Conservation (phyloP, 495 filamentous ascomycete genomes). For the Patellaria atrata region DNA sequence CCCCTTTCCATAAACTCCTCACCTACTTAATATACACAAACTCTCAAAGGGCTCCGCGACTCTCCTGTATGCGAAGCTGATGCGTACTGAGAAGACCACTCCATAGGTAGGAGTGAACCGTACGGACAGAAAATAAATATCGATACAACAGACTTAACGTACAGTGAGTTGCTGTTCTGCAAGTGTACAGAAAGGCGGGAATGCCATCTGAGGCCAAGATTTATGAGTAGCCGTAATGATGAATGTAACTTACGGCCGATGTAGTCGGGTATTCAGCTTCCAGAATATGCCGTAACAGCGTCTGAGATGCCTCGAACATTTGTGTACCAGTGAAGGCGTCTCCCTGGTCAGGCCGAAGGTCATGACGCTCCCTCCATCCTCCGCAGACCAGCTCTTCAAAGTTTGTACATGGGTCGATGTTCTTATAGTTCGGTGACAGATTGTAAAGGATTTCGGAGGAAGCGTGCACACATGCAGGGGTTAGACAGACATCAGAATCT, state of each 20-base stretch:
- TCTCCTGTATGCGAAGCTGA: too few species aligned
- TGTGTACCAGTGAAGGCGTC: conserved; percentile 43
- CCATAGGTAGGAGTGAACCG: too few species aligned
- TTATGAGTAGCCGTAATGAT: not conserved
- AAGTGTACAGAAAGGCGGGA: too few species aligned
- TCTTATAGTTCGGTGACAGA: conserved; percentile 46
- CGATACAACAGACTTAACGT: too few species aligned
- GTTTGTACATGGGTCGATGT: conserved; percentile 52
- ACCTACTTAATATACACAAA: too few species aligned
- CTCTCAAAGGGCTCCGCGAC: too few species aligned
- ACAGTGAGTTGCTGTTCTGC: too few species aligned
- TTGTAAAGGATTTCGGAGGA: conserved; percentile 54
- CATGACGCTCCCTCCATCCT: conserved; percentile 49
- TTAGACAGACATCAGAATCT: too few species aligned
- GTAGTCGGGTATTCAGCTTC: conserved; percentile 37
- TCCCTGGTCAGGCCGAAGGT: conserved; percentile 51
- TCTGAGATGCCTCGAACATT: conserved; percentile 44
- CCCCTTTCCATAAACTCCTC: too few species aligned
- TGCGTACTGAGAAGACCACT: too few species aligned
- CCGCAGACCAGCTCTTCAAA: conserved; percentile 59
- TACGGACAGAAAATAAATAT: too few species aligned
- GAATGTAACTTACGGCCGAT: not conserved
- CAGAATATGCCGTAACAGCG: conserved; percentile 47
- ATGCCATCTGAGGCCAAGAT: too few species aligned
- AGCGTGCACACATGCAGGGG: conserved; percentile 52